Conservation (phyloP, 2,329 filamentous ascomycete genomes). For the Pestalotiopsis sp. region DNA sequence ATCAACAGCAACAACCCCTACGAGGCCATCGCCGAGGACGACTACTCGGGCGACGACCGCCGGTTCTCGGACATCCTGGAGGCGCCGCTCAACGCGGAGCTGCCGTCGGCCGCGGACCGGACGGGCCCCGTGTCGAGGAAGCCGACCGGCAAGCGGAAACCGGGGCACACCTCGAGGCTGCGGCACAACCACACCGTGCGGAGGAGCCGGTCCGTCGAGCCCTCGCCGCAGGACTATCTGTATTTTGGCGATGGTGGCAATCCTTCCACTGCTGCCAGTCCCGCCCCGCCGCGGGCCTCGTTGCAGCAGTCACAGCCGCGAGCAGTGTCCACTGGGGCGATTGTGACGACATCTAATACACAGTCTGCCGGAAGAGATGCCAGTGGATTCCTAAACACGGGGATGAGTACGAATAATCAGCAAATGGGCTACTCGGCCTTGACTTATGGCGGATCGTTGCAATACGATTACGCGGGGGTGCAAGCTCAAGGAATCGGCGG, state of each 20-base stretch:
- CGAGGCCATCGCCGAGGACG: background rate
- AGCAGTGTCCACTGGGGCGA: background rate
- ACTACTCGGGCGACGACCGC: background rate
- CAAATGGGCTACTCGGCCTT: conserved; percentile 18
- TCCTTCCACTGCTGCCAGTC: background rate
- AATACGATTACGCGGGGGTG: conserved; percentile 19
- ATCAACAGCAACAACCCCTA: background rate
- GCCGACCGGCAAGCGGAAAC: conserved; percentile 9
- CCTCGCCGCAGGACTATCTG: conserved; percentile 7
- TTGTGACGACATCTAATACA: background rate
- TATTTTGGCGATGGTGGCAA: conserved; percentile 7
- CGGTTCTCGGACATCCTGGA: background rate
- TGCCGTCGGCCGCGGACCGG: background rate
- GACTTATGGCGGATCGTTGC: conserved; percentile 21
- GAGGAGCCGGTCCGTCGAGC: background rate
- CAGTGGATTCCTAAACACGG: conserved; percentile 20
- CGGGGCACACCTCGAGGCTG: background rate
- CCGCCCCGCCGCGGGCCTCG: background rate
- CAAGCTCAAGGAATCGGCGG: conserved; percentile 11
- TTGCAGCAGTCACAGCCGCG: background rate
- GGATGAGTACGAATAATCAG: conserved; percentile 16
- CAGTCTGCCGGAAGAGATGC: conserved; percentile 16
- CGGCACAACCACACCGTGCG: background rate
- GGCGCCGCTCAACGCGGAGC: background rate
- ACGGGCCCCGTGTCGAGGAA: background rate